Base-by-base conservation (phyloP, 78 protist genomes). In the Dictyostelium capitatum region DNA sequence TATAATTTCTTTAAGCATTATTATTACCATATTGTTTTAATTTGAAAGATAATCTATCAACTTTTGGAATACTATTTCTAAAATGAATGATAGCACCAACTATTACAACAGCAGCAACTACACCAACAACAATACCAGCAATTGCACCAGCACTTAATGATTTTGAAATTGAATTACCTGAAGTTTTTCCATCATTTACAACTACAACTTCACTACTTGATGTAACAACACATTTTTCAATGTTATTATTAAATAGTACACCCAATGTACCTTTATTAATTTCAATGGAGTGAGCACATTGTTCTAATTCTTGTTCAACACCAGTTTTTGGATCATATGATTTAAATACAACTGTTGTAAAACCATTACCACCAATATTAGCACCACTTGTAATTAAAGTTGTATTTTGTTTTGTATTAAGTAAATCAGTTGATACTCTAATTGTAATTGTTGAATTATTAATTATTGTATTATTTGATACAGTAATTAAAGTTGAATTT, bases 71-170 rank as follows among this genome's bases (percentile, higher is more conserved):
- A 30, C 30, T 67, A 32, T 67, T 67, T 67, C 48, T 67, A 37
- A 67, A 67, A 67, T 67, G 75, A 19, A 67, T 67, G 15, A 67
- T 6, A 12, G 32, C 46, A 67, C 75, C 75, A 17, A 67, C 75
- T 15, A 32, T 32, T 14, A 12, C 75, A 11, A 43, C 75, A 11
- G 32, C 50, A 67, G 43, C 11, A 32, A 67, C 48, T 12, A 67
- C 48, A 67, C 75, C 75, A 4, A 25, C 48, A 17, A 67, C 14
- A 15, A 67, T 17, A 67, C 75, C 75, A 15, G 25, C 75, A 6
- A 32, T 32, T 32, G 75, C 70, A 9, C 70, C 70, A 23, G 70
- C 70, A 62, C 70, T 23, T 11, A 67, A 67, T 11, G 75, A 32
- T 9, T 9, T 25, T 9, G 43, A 37, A 37, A 37, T 37, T 37